A percentile compares a stretch with the other conserved stretches of the same genome.
Evolutionary conservation across 768 basidiomycete species (phyloP).

Genomic region (Hemileccinum impolitum): DNA sequence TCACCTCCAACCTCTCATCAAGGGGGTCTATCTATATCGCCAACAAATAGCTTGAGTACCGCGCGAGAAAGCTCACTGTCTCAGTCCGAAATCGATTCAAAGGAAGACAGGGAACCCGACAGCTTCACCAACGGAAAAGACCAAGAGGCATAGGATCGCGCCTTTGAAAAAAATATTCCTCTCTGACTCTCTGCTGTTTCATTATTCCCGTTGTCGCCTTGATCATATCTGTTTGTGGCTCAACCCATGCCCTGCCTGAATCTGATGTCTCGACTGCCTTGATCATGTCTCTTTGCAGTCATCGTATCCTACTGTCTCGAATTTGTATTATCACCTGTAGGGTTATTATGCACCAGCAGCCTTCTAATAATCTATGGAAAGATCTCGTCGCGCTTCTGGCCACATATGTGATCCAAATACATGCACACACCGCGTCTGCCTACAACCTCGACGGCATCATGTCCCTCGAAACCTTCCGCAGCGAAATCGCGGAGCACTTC

Average conservation of each 20-base stretch:
- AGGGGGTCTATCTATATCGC: constrained; percentile 63
- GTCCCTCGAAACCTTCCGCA: constrained; percentile 21
- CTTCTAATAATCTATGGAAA: constrained; percentile 21
- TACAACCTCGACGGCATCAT: constrained; percentile 5
- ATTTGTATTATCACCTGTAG: constrained; percentile 31
- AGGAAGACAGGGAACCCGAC: constrained; percentile 15
- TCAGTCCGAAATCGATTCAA: constrained; percentile 23
- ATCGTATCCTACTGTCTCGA: constrained; percentile 20
- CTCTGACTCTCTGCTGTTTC: constrained; percentile 9
- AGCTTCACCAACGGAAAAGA: constrained; percentile 9
- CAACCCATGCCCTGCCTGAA: constrained; percentile 13
- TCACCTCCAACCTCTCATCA: constrained; percentile 57
- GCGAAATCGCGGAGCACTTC: constrained; percentile 25
- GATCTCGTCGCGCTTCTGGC: constrained; percentile 14
- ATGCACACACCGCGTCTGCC: neutral
- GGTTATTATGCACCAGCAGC: constrained; percentile 17
- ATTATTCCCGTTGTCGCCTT: constrained; percentile 20
- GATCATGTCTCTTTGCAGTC: constrained; percentile 11
- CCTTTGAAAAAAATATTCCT: neutral
- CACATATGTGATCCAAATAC: constrained; percentile 1
- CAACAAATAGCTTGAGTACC: constrained; percentile 66
- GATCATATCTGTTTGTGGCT: constrained; percentile 22
- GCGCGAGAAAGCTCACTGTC: constrained; percentile 56
- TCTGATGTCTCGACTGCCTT: constrained; percentile 17
- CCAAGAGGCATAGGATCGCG: constrained; percentile 13